Evolutionary conservation across 345 rosid species (phyloP).

Genomic region (Corchorus olitorius): DNA sequence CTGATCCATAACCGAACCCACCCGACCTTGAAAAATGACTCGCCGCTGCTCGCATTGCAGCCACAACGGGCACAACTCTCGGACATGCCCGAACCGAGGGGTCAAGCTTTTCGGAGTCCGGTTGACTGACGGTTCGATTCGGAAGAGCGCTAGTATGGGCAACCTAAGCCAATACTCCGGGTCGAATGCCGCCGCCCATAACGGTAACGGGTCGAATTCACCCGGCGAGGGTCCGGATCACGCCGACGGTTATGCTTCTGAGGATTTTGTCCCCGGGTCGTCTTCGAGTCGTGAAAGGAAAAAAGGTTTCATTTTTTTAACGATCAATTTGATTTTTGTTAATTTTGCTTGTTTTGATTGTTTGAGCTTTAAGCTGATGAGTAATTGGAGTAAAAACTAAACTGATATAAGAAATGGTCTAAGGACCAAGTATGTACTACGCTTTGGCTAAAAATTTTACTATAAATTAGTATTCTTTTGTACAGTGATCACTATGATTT

Average conservation of each 20-base stretch:
- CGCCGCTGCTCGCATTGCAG: slow-evolving; percentile 99
- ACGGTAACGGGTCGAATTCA: slow-evolving; percentile 54
- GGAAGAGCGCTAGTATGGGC: slow-evolving; percentile 98
- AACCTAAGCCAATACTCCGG: slow-evolving; percentile 75
- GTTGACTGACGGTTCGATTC: slow-evolving; percentile 90
- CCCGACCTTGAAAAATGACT: slow-evolving; percentile 51
- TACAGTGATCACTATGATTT: not conserved
- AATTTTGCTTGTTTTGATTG: not conserved
- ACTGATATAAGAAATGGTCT: not conserved
- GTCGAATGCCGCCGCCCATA: slow-evolving; percentile 45
- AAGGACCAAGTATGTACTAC: not conserved
- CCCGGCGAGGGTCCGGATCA: slow-evolving; percentile 73
- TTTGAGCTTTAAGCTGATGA: not conserved
- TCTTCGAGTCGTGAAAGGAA: slow-evolving; percentile 92
- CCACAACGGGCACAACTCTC: slow-evolving; percentile 97
- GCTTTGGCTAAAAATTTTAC: not conserved
- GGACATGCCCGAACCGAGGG: slow-evolving; percentile 96
- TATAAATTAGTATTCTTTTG: not conserved
- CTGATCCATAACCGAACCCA: slow-evolving; percentile 20
- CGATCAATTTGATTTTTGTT: not conserved
- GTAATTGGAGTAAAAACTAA: not conserved
- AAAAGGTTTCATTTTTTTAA: slow-evolving; percentile 55
- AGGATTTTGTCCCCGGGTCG: slow-evolving; percentile 92
- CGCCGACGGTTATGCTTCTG: slow-evolving; percentile 90
- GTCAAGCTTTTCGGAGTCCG: slow-evolving; percentile 95